These are phyloP conservation scores for Pythium utonaiense DNA, from an alignment of 352 stramenopile genomes.

Conservation along the genomic window DNA sequence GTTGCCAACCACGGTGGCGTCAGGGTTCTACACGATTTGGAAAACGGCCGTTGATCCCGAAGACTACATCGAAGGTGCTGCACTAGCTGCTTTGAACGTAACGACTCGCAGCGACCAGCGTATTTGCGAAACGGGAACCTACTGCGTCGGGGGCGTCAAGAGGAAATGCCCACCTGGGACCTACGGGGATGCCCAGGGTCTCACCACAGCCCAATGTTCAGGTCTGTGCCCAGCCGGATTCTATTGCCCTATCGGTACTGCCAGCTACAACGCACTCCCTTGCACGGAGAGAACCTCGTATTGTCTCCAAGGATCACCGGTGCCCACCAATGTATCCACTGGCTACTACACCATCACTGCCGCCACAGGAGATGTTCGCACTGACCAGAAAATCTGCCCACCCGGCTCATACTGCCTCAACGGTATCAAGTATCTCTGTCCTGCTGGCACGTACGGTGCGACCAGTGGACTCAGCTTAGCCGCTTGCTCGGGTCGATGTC, in stretches of 20 bases:
- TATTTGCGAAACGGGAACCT: constrained; percentile 53
- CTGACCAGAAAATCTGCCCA: constrained; percentile 53
- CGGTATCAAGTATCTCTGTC: constrained; percentile 48
- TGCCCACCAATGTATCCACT: constrained; percentile 30
- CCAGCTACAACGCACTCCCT: constrained; percentile 30
- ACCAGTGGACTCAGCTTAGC: constrained; percentile 37
- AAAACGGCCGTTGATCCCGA: constrained; percentile 23
- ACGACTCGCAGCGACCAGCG: constrained; percentile 41
- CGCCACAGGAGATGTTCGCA: constrained; percentile 27
- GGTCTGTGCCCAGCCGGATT: constrained; percentile 58
- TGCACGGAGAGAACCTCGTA: constrained; percentile 38
- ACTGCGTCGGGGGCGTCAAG: constrained; percentile 55
- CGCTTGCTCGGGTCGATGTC: constrained; percentile 50
- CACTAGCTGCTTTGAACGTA: constrained; percentile 30
- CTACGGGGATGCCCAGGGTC: constrained; percentile 34
- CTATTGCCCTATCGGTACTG: constrained; percentile 53
- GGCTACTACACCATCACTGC: constrained; percentile 49
- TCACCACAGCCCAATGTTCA: constrained; percentile 44
- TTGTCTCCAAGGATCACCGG: constrained; percentile 40
- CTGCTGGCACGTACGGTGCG: constrained; percentile 45
- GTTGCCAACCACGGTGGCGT: constrained; percentile 29
- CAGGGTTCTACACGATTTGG: constrained; percentile 63
- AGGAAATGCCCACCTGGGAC: constrained; percentile 41
- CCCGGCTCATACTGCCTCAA: constrained; percentile 56
- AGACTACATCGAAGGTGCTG: constrained; percentile 39